Evolutionary conservation across 2,329 filamentous ascomycete genomes (phyloP), one percentile per base, ranked within the genome.

Genomic region (Curvularia verruculosa): DNA sequence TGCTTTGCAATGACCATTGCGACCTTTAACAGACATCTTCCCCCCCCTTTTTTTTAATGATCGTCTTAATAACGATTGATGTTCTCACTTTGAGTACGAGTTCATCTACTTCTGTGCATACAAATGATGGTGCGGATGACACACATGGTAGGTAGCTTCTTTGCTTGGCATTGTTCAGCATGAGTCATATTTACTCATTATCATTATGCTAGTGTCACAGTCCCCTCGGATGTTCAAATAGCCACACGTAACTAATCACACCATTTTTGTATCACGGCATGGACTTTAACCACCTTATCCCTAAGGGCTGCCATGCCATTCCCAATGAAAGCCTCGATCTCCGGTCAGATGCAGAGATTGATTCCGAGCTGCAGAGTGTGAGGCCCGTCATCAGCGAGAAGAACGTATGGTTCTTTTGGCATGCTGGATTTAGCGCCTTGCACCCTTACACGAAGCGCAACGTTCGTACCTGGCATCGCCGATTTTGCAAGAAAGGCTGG

Each of bases 401-500:
- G 15, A 37, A 37, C 34, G 5, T 37, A 37, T 37, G 34, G n/a
- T 37, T 37, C 8, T 86, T 84, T 72, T 87, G 84, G 84, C 78
- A 85, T 66, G 73, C 72, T 3, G 84, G 84, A 26, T 82, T 79
- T 63, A 41, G 61, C 3, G 72, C 69, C 24, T 81, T 86, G 78
- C 81, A 84, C 54, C 75, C 77, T 0, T 85, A 85, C 66, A 77
- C 80, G 4, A 73, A 81, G 55, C 82, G 84, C 39, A 85, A 82
- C 58, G 75, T 86, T 26, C 77, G 82, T 39, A 77, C 81, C 49
- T 86, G 83, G 79, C 76, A 85, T 63, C 78, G 83, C 2, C 80
- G 84, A n/a, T 79, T 84, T 52, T 76, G 78, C 0, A 78, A 76
- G 43, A 70, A 76, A 19, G 84, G 83, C 26, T 87, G 84, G 84